Base-by-base conservation (phyloP, 139 green algal species). In the Zygnema cylindricum region DNA sequence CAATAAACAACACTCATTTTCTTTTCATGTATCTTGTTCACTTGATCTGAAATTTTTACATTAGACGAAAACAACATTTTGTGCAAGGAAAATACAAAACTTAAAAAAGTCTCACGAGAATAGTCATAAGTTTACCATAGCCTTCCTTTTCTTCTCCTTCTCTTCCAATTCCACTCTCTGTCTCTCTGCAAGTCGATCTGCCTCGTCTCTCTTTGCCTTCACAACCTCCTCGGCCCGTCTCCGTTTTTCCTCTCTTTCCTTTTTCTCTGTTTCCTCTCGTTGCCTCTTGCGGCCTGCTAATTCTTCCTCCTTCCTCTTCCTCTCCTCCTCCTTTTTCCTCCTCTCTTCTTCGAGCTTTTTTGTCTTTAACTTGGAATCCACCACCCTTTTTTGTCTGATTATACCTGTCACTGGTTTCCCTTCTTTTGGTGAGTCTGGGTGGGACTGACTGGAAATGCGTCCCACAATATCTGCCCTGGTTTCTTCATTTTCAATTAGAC, bases 111-210 rank as follows among this genome's bases (percentile, higher is more conserved):
- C n/a, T n/a, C n/a, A n/a, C n/a, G n/a, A n/a, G n/a, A n/a, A n/a
- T n/a, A n/a, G n/a, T n/a, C n/a, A n/a, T n/a, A 63, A 63, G 16
- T 16, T 63, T 63, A 63, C 49, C 7, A 16, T 16, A 63, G 49
- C 49, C 33, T 41, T 40, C 11, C 77, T 40, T 38, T 16, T 40
- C 33, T 63, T 77, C 81, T 87, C 81, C 81, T 87, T 87, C 81
- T 87, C 81, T 7, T 87, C 81, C 30, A 86, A 43, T 2, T 87
- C 81, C 32, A 32, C 69, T 38, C 81, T 55, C 30, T 87, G 81
- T n/a, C 35, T 42, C 81, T 87, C 81, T 16, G 49, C 49, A 7
- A 25, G 49, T 16, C 49, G 49, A n/a, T 87, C 81, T 35, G 81
- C 32, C 32, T 87, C 81, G 16, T 16, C 49, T 2, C 38, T 77